A percentile compares a stretch with the other conserved stretches of the same genome.
Evolutionary conservation across 768 basidiomycete species (phyloP).

Genomic region (Lactarius psammicola): DNA sequence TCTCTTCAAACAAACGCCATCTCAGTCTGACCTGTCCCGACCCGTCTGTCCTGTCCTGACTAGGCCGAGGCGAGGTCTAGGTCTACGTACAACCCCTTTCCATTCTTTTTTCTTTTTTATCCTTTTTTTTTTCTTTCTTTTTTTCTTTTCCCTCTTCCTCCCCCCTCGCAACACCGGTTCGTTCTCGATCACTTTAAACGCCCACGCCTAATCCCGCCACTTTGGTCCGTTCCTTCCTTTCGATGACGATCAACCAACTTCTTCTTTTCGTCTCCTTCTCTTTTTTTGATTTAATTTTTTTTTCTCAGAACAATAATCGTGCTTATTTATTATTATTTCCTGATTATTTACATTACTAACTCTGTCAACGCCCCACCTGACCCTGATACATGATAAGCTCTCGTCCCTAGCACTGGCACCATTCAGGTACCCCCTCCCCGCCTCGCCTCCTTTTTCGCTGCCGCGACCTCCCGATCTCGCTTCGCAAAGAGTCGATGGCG

Average conservation of each 20-base stretch:
- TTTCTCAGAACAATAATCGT: not conserved
- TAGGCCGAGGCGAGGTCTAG: constrained; percentile 4
- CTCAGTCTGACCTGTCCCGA: not conserved
- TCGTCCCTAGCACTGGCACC: not conserved
- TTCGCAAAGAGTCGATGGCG: constrained; percentile 80
- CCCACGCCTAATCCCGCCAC: constrained; percentile 16
- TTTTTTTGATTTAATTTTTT: not conserved
- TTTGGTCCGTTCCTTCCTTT: constrained; percentile 7
- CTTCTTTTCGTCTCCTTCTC: constrained; percentile 8
- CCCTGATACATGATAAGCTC: not conserved
- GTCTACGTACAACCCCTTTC: constrained; percentile 7
- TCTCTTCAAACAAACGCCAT: constrained; percentile 24
- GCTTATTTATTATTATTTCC: not conserved
- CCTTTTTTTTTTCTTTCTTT: not conserved
- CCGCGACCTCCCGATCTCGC: constrained; percentile 72
- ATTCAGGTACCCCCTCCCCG: constrained; percentile 23
- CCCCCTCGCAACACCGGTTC: constrained; percentile 22
- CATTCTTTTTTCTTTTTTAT: not conserved
- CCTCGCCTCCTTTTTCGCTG: constrained; percentile 45
- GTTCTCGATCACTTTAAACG: constrained; percentile 21
- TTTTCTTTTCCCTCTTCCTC: not conserved
- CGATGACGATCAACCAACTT: constrained; percentile 10
- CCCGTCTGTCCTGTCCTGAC: constrained; percentile 3
- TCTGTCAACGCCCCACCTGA: not conserved
- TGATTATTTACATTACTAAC: not conserved